Conservation (phyloP, 192 early-diverging fungal species). For the Spizellomyces sp. region DNA sequence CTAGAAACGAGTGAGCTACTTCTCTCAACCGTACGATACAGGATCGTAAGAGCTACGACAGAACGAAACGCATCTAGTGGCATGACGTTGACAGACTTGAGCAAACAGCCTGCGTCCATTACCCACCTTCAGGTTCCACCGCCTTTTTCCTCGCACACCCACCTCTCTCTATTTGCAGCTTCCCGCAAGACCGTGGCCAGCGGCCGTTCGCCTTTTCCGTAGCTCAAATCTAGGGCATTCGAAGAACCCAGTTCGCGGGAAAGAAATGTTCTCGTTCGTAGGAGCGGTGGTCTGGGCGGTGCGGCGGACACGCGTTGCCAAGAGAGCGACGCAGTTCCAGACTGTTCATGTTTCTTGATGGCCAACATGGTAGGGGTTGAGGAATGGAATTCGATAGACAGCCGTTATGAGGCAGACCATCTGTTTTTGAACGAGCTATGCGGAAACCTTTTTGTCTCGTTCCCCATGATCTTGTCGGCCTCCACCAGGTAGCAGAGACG, state of each 20-base stretch:
- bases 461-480: too few relatives aligned
- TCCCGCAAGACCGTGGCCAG: neutral
- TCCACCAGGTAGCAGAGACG: neutral
- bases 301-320: neutral
- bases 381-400: too few relatives aligned
- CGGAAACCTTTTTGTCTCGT: too few relatives aligned
- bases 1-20: neutral
- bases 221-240: neutral
- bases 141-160: neutral
- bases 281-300: neutral
- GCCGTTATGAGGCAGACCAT: too few relatives aligned
- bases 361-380: neutral
- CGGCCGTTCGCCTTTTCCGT: neutral
- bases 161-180: neutral
- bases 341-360: neutral
- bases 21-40: too few relatives aligned
- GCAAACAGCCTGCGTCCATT: too few relatives aligned
- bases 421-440: too few relatives aligned
- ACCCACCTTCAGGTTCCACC: too few relatives aligned
- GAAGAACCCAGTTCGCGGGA: neutral
- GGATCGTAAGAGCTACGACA: too few relatives aligned
- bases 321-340: neutral
- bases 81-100: too few relatives aligned
- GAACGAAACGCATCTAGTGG: too few relatives aligned
- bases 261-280: constrained; percentile 2